Evolutionary conservation across 2,329 filamentous ascomycete genomes (phyloP), one percentile per base, ranked within the genome.

Genomic region (Neofusicoccum cordaticola): DNA sequence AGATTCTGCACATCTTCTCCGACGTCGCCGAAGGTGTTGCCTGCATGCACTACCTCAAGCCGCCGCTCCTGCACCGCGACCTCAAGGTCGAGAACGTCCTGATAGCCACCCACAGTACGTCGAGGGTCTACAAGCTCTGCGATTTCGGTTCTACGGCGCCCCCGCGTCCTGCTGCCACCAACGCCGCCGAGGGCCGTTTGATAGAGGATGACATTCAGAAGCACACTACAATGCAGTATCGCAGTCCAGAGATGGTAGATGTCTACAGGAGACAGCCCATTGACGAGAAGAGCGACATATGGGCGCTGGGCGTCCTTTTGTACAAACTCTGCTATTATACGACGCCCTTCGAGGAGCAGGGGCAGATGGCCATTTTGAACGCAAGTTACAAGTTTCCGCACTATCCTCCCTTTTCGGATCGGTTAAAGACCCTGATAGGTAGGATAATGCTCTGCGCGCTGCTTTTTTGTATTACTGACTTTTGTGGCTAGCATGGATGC

Each of bases 291-390:
- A 96, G 93, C 56, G 95, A 99, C 77, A 97, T 99, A 35, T 99
- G 93, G 95, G 95, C 95, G 0, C 80, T 99, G 67, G 95, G 95
- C 4, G 95, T 99, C 47, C 81, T 99, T 65, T 80, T 99, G 63
- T 99, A 99, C 83, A 99, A 99, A 82, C 84, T 99, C 67, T 99
- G 95, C 82, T 99, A 98, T 79, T 99, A 99, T 79, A 99, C 95
- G 1, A 99, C 95, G 5, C 95, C 95, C 0, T 99, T 99, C 72
- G 95, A 99, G 79, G 94, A 98, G 68, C 93, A 97, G 74, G 95
- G 95, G 31, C 94, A 97, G 80, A 91, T 98, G 82, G 95, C 95
- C 12, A 99, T 99, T 68, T 81, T 99, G 67, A 98, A 98, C 74
- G 95, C 95, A 58, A 96, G 88, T 77, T 98, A 92, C 84, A 93